Base-by-base conservation (phyloP, 768 basidiomycete species). In the Tephrocybe sp. region DNA sequence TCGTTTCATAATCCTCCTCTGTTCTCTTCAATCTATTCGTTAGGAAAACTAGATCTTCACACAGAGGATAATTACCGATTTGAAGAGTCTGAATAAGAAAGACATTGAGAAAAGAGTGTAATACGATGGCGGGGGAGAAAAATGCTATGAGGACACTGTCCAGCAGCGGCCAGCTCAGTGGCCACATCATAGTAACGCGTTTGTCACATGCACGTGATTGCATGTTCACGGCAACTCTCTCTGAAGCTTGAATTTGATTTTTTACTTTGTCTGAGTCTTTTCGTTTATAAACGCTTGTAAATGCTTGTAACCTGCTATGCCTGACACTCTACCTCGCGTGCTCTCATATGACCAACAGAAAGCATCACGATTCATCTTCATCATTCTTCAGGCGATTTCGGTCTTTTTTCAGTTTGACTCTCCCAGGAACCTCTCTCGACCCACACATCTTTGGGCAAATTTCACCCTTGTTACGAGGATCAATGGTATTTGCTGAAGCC, bases 1-100 rank as follows among this genome's bases (percentile, higher is more conserved):
- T 68, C 18, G 83, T 76, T 60, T 91, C 89, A 62, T 86, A 91
- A 70, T 94, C 86, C 57, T 90, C 86, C 15, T 84, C 76, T 34
- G 71, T 67, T 61, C 69, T 75, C 78, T 79, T 52, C 55, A 49
- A n/a, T 18, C 9, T n/a, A 25, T 16, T 22, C 9, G 30, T 33
- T n/a, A 21, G 16, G 34, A 47, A 16, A 45, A 22, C 27, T 37
- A 21, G 16, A n/a, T n/a, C n/a, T 22, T 39, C 18, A 38, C 18
- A 24, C 4, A 4, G 2, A 25, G 42, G 37, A 24, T 21, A 13
- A 40, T 25, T 12, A 57, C 57, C 25, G 55, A 53, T 46, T 40
- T 44, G 21, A 61, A 56, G 5, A 58, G 30, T 10, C 19, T 45
- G 13, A 21, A 50, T 2, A 55, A 10, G 19, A 58, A 52, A 48